Conservation (phyloP, 164 flowering plant species). For the Umbellularia californica region DNA sequence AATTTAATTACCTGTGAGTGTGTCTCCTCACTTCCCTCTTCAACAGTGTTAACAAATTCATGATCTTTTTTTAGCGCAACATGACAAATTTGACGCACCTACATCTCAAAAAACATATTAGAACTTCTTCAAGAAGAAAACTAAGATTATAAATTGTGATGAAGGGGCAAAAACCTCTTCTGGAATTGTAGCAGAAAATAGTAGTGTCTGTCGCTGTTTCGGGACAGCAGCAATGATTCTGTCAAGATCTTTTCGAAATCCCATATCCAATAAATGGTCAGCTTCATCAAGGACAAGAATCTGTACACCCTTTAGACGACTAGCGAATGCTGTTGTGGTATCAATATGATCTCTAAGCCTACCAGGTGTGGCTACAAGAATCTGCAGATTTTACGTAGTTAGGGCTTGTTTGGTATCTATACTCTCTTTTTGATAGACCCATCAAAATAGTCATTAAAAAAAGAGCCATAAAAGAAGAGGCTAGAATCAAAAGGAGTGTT, state of each 20-base stretch:
- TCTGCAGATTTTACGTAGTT: constrained; percentile 35
- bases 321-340: constrained; percentile 91
- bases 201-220: constrained; percentile 87
- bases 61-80: constrained; percentile 88
- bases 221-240: constrained; percentile 86
- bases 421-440: no score
- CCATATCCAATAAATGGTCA: constrained; percentile 94
- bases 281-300: constrained; percentile 98
- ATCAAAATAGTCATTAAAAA: no score
- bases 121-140: background rate
- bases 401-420: no score
- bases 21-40: constrained; percentile 92
- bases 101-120: constrained; percentile 16
- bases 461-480: no score
- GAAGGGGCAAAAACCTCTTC: constrained; percentile 52
- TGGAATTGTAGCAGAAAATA: constrained; percentile 97
- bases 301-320: constrained; percentile 83
- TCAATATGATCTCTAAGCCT: constrained; percentile 91
- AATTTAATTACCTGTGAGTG: constrained; percentile 60
- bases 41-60: constrained; percentile 80
- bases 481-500: no score
- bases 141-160: background rate
- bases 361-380: constrained; percentile 99
- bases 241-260: constrained; percentile 89
- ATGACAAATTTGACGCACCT: constrained; percentile 94